Conservation (phyloP, 2,329 filamentous ascomycete species). For the Stachybotrys elegans region DNA sequence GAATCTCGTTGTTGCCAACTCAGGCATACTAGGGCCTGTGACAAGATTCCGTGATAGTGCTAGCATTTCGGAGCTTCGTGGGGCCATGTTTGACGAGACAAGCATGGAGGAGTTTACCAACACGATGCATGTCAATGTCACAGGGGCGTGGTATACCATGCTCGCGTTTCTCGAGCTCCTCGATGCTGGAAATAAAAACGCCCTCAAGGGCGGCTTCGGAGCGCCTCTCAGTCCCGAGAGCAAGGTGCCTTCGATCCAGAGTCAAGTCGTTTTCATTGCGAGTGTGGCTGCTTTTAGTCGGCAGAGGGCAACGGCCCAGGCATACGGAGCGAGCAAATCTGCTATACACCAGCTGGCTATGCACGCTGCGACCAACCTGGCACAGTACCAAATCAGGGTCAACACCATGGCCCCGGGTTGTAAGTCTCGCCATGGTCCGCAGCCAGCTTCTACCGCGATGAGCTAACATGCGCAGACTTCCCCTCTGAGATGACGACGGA, state of each 20-base stretch:
- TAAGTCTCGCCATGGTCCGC: constrained; percentile 19
- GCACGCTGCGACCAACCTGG: constrained; percentile 61
- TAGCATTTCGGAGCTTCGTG: constrained; percentile 33
- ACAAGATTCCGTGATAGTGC: constrained; percentile 6
- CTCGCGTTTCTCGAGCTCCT: constrained; percentile 65
- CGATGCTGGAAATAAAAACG: constrained; percentile 53
- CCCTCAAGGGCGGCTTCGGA: constrained; percentile 2
- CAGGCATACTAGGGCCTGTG: constrained; percentile 56
- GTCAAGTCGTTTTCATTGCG: constrained; percentile 60
- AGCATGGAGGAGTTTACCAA: constrained; percentile 57
- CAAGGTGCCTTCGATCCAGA: constrained; percentile 40
- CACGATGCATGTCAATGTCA: constrained; percentile 64
- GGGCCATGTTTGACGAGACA: constrained; percentile 38
- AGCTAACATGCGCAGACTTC: constrained; percentile 37
- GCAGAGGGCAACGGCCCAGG: constrained; percentile 62
- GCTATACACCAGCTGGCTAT: constrained; percentile 68
- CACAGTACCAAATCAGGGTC: constrained; percentile 54
- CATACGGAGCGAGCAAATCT: constrained; percentile 70
- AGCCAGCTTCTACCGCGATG: not conserved
- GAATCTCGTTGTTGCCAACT: constrained; percentile 62
- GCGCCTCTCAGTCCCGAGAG: constrained; percentile 14
- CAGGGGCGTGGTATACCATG: constrained; percentile 65
- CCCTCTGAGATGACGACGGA: constrained; percentile 52
- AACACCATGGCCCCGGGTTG: constrained; percentile 40
- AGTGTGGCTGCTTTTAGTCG: constrained; percentile 68